These are phyloP conservation scores for Amphicarpaea edgeworthii DNA, from an alignment of 306 rosid species.

Conservation along the genomic window DNA sequence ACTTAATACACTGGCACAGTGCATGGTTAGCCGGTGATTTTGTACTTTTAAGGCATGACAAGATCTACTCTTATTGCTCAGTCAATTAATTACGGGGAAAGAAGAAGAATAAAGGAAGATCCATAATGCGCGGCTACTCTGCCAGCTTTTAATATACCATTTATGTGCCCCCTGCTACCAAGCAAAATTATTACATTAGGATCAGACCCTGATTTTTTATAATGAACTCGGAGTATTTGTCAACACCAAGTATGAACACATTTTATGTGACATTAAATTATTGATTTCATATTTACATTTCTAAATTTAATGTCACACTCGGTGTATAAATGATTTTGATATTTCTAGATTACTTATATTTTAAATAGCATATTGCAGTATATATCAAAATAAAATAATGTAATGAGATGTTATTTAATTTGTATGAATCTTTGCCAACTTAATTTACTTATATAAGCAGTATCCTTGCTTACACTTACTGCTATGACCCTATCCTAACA, in stretches of 20 bases:
- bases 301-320: too few relatives aligned
- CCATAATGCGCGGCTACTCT: neutral
- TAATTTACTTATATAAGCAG: neutral
- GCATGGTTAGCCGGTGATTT: neutral
- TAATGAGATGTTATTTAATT: neutral
- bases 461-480: too few relatives aligned
- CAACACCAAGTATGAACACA: neutral
- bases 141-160: slow-evolving; percentile 6
- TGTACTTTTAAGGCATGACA: neutral
- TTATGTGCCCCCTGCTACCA: neutral
- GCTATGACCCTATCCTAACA: neutral
- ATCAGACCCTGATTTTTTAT: slow-evolving; percentile 12
- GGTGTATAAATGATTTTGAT: too few relatives aligned
- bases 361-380: neutral
- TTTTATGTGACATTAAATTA: neutral
- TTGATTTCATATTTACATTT: neutral
- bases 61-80: neutral
- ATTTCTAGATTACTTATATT: neutral
- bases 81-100: slow-evolving; percentile 7
- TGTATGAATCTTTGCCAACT: neutral
- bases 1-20: neutral
- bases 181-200: slow-evolving; percentile 13
- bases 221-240: neutral
- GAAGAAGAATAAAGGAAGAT: neutral
- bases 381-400: neutral